Evolutionary conservation across 257 asterid species (phyloP), one percentile per base, ranked within the genome.

Genomic region (Solanum pinnatisectum): DNA sequence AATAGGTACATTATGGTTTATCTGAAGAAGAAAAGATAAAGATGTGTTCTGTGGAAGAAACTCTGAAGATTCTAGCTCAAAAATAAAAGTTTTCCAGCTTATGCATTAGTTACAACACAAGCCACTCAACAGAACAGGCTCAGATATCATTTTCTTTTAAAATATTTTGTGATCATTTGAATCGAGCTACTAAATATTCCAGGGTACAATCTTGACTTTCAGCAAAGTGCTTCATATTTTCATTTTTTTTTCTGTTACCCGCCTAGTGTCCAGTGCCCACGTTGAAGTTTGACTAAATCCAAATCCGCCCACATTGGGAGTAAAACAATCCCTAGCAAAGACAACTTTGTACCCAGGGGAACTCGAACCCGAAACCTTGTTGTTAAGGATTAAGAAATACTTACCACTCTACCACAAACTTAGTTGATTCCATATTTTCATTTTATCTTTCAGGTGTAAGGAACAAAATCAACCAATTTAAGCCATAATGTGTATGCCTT

Each of bases 11-110:
- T 40, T 83, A 60, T 14, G 85, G 86, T 65, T 30, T 91, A 25
- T 70, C 89, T 60, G 92, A 89, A 84, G 96, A 93, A 73, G 94
- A 92, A 83, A 95, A 87, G 90, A 83, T 88, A 77, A 91, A 86
- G 86, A 85, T 95, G 3, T 89, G 93, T 65, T 33, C 91, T 35
- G 93, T 72, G 33, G 82, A 87, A 32, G 87, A 81, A 37, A 84
- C 84, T 22, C 72, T 56, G 65, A 56, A 56, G 25, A 20, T 20
- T 56, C 65, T 18, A 20, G 25, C 25, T 56, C 65, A 56, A 56
- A 56, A 56, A 56, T 56, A 20, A 33, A 20, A 90, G 65, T 6
- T 94, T 93, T 88, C 95, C 95, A 35, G 88, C 84, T 74, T 87
- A 85, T 77, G 89, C 90, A 42, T 88, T 63, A 46, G 86, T 73